Base-by-base conservation (phyloP, 1,284 basidiomycete genomes). In the Rhodotorula sp. region DNA sequence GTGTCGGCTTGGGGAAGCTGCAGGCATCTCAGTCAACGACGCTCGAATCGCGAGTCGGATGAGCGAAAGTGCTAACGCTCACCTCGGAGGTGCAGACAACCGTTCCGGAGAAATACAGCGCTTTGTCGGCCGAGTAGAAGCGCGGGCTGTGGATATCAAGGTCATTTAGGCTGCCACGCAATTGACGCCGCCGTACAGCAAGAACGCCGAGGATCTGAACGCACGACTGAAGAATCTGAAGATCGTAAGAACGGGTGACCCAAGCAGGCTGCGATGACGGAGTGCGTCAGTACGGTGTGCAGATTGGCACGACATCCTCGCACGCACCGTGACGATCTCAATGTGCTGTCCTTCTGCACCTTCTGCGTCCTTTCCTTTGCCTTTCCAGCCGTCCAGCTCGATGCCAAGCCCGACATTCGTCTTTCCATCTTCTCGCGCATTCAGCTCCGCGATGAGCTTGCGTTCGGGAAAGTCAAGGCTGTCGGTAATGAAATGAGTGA, bases 31-130 rank as follows among this genome's bases (percentile, higher is more conserved):
- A 16, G 66, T 74, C 30, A 46, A 28, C 47, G 31, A 47, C 28
- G 34, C 4, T 9, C 1, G 10, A 16, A 4, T 2, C 10, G 34
- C 15, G 15, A 46, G 57, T 13, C 16, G 16, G 9, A 28, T 6
- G 3, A 22, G 20, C 34, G 30, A 44, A 11, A 9, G 30, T 2
- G 48, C 0, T 3, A n/a, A 54, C 26, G 78, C 83, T 54, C 67
- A 90, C 88, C 72, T 87, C 87, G 11, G 86, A 83, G 9, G 86
- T 85, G 74, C 87, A 88, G 22, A 91, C 84, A 48, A 78, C 79
- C 9, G 92, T 82, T 1, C 90, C 90, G 4, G 91, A 93, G 80
- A 94, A 94, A 68, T 93, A 84, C 83, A 87, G 86, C 0, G 83
- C 79, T 1, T 89, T 88, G 78, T 92, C 87, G 15, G 89, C 83